phyloP scores from a whole-genome alignment of 2,329 filamentous ascomycete species.

The Pseudogymnoascus sp. region DNA sequence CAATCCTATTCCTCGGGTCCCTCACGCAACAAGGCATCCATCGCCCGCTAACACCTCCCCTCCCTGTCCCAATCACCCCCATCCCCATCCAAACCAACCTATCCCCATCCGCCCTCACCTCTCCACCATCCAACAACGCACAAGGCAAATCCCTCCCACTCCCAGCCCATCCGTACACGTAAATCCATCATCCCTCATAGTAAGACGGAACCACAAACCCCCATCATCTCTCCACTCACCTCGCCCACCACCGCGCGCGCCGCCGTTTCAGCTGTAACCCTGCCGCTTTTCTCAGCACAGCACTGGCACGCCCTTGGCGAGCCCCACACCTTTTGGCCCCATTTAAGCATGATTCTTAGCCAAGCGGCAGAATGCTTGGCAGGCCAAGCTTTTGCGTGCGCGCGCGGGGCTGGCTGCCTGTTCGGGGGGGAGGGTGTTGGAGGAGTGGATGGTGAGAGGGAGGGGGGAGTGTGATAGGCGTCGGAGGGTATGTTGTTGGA shows the following conservation, averaged over 20 bases:
- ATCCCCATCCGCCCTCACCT: background rate
- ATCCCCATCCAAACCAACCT: background rate
- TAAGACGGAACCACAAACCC: background rate
- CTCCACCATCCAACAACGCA: background rate
- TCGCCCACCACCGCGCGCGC: background rate
- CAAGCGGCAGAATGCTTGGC: conserved; percentile 1
- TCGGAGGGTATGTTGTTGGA: background rate
- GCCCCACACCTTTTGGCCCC: background rate
- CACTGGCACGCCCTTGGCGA: background rate
- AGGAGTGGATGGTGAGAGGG: background rate
- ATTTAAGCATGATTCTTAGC: conserved; percentile 5
- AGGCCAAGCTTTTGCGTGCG: background rate
- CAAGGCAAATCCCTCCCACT: background rate
- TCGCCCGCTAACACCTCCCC: background rate
- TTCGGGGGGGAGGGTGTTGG: background rate
- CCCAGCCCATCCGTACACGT: background rate
- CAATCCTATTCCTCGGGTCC: background rate
- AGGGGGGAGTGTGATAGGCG: background rate
- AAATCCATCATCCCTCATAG: background rate
- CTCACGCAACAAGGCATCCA: background rate
- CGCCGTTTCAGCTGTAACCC: background rate
- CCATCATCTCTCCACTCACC: background rate
- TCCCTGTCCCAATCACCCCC: background rate
- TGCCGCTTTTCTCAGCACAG: background rate
- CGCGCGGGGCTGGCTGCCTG: background rate